Percentiles rank a stretch among this genome's conserved stretches.
phyloP scores from a whole-genome alignment of 192 early-diverging fungal species.

The Dispira simplex region DNA sequence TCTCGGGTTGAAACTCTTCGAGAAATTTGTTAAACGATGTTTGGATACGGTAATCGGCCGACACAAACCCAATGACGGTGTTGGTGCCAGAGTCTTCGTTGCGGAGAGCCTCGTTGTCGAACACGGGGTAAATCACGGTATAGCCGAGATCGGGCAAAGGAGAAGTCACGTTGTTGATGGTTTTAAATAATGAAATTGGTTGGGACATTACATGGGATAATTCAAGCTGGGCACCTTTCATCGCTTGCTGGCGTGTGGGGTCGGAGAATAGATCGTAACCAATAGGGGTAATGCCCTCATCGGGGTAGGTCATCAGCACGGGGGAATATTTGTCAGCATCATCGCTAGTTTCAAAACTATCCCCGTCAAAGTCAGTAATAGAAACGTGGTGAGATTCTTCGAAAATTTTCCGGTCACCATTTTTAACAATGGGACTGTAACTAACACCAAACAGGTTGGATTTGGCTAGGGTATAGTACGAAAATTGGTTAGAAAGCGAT shows the following conservation, averaged over 20 bases:
- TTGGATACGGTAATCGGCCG: not conserved
- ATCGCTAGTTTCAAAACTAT: not conserved
- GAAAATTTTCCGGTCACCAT: not conserved
- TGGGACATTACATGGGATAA: not conserved
- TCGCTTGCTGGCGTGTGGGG: not conserved
- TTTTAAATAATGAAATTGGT: not conserved
- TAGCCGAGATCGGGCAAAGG: not conserved
- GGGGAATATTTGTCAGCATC: conserved; percentile 3
- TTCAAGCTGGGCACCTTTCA: not conserved
- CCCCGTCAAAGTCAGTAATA: not conserved
- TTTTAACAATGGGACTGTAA: not conserved
- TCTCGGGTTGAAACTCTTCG: not conserved
- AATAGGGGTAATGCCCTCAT: not conserved
- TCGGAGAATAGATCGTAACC: not conserved
- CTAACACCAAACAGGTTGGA: not conserved
- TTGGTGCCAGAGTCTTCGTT: not conserved
- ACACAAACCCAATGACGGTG: not conserved
- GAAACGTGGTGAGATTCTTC: not conserved
- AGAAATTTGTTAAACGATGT: not conserved
- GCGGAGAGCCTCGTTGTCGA: not conserved
- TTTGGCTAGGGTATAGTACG: not conserved
- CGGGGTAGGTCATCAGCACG: not conserved
- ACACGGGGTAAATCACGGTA: conserved; percentile 2
- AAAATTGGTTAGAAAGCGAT: not conserved
- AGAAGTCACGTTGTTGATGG: not conserved